Percentiles rank a stretch among this genome's conserved stretches.
phyloP scores from a whole-genome alignment of 139 green algal genomes.

The Marvania coccoides region DNA sequence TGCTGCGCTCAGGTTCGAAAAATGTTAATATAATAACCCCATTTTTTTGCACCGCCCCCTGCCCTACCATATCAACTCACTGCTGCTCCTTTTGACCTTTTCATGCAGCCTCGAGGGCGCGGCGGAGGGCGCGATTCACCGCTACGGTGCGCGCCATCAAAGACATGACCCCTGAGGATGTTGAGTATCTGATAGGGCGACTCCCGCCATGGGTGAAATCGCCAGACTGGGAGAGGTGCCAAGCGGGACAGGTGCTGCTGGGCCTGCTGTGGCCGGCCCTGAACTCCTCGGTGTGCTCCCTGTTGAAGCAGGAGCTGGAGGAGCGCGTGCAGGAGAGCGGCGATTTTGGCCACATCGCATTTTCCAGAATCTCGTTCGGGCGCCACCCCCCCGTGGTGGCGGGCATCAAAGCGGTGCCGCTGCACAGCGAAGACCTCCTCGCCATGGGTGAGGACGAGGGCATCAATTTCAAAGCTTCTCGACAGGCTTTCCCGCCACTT shows the following conservation, averaged over 20 bases:
- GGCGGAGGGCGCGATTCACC: constrained; percentile 19
- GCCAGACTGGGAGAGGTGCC: not conserved
- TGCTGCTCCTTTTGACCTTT: not conserved
- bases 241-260: not conserved
- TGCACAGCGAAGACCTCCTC: constrained; percentile 10
- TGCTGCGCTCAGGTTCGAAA: constrained; percentile 8
- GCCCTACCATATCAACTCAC: not conserved
- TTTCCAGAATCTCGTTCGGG: constrained; percentile 14
- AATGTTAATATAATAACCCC: no score
- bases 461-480: not conserved
- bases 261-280: constrained; percentile 1
- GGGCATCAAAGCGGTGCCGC: constrained; percentile 17
- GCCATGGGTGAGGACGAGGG: constrained; percentile 4
- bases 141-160: constrained; percentile 18
- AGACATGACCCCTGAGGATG: constrained; percentile 17
- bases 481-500: not conserved
- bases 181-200: constrained; percentile 8
- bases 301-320: constrained; percentile 32
- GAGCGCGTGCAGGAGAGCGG: constrained; percentile 5
- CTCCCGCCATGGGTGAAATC: constrained; percentile 30
- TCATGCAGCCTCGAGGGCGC: not conserved
- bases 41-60: not conserved
- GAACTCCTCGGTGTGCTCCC: not conserved
- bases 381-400: constrained; percentile 4
- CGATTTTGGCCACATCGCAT: constrained; percentile 22